Evolutionary conservation across 768 basidiomycete genomes (phyloP).

Genomic region (Lentinula lateritia): DNA sequence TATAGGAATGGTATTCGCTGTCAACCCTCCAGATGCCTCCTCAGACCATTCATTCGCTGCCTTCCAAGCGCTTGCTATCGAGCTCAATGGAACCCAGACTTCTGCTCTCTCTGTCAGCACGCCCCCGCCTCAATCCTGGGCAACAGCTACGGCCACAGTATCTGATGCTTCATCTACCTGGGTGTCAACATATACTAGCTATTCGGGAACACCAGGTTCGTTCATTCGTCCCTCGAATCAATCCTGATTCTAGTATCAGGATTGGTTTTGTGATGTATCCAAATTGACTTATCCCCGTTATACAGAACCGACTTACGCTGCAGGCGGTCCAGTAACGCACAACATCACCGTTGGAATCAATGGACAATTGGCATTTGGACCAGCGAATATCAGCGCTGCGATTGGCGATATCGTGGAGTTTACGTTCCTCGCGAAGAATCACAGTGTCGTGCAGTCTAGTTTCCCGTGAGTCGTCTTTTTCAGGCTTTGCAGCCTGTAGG

Average conservation of each 20-base stretch:
- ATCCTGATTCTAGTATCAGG: no score
- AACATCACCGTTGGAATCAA: slow-evolving; percentile 34
- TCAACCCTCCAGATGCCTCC: slow-evolving; percentile 45
- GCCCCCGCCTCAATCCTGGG: slow-evolving; percentile 26
- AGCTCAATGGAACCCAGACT: slow-evolving; percentile 23
- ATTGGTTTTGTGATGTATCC: not conserved
- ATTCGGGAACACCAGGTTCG: slow-evolving; percentile 28
- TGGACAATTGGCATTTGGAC: slow-evolving; percentile 26
- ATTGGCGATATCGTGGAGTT: slow-evolving; percentile 40
- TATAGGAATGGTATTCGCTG: slow-evolving; percentile 62
- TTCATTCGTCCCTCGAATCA: not conserved
- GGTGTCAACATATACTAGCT: slow-evolving; percentile 36
- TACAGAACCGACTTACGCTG: slow-evolving; percentile 16
- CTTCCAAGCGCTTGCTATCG: slow-evolving; percentile 45
- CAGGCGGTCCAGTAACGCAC: slow-evolving; percentile 24
- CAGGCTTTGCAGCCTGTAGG: no score
- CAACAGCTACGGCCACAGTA: slow-evolving; percentile 36
- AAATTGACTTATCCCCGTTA: not conserved
- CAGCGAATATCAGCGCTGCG: slow-evolving; percentile 32
- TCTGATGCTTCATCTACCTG: slow-evolving; percentile 23
- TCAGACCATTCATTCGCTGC: slow-evolving; percentile 37
- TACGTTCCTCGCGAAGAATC: slow-evolving; percentile 41
- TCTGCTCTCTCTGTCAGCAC: slow-evolving; percentile 12
- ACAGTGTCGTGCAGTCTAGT: slow-evolving; percentile 38
- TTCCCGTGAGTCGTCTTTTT: slow-evolving; percentile 19